These are phyloP conservation scores for Coprinellus micaceus DNA, from an alignment of 768 basidiomycete genomes.

Conservation along the genomic window DNA sequence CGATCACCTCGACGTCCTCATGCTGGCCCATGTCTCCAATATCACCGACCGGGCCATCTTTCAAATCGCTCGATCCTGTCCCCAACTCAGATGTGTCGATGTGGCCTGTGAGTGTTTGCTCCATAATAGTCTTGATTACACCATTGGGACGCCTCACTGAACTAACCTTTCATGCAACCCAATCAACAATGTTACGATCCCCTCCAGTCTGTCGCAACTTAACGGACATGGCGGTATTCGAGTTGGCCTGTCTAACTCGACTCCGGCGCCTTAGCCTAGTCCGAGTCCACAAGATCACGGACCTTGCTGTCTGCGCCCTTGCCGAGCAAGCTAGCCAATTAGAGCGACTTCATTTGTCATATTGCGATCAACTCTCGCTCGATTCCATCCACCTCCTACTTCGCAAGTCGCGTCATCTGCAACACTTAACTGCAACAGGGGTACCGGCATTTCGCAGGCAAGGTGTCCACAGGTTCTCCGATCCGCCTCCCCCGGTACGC, in stretches of 20 bases:
- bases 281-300: constrained; percentile 78
- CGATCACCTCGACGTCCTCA: constrained; percentile 72
- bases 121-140: not conserved
- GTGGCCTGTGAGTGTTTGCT: constrained; percentile 66
- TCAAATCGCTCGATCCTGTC: constrained; percentile 65
- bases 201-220: constrained; percentile 69
- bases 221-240: constrained; percentile 82
- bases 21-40: constrained; percentile 72
- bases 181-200: constrained; percentile 10
- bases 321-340: constrained; percentile 67
- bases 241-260: constrained; percentile 64
- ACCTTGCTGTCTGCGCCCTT: constrained; percentile 75
- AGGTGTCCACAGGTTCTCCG: constrained; percentile 76
- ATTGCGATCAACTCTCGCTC: constrained; percentile 79
- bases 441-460: constrained; percentile 67
- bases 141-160: not conserved
- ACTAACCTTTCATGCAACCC: constrained; percentile 8
- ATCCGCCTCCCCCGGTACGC: constrained; percentile 60
- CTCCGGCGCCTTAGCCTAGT: constrained; percentile 78
- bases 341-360: constrained; percentile 81
- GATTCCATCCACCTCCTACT: constrained; percentile 71
- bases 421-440: constrained; percentile 77
- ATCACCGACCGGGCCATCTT: constrained; percentile 79
- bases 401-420: constrained; percentile 53
- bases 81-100: constrained; percentile 76